Percentiles rank a stretch among this genome's conserved stretches.
These are phyloP conservation scores for Phytophthora crassamura DNA, from an alignment of 352 stramenopile species.

Conservation along the genomic window DNA sequence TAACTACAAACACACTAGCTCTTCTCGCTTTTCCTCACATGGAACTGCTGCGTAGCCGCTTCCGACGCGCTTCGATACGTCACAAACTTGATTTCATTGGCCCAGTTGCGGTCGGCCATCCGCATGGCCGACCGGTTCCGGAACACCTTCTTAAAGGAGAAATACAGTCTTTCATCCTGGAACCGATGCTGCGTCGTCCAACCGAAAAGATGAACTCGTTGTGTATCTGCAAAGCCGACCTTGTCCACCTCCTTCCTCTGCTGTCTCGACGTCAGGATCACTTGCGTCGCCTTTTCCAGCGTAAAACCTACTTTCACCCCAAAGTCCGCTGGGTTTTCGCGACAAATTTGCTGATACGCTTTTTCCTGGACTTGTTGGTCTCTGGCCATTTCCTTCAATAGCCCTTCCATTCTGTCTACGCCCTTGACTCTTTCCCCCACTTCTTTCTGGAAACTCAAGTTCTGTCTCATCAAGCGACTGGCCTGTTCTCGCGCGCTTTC, in stretches of 20 bases:
- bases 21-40: constrained; percentile 18
- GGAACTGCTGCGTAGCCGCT: constrained; percentile 43
- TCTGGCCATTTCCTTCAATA: constrained; percentile 54
- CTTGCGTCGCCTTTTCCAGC: constrained; percentile 38
- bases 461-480: constrained; percentile 50
- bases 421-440: constrained; percentile 55
- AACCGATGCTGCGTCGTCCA: constrained; percentile 55
- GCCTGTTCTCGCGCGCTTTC: constrained; percentile 43
- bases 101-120: constrained; percentile 54
- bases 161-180: constrained; percentile 46
- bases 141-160: constrained; percentile 59
- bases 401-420: constrained; percentile 63
- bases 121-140: constrained; percentile 38
- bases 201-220: constrained; percentile 50
- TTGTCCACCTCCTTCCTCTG: constrained; percentile 43
- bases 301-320: constrained; percentile 24
- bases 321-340: constrained; percentile 20
- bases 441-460: constrained; percentile 53
- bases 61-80: constrained; percentile 48
- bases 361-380: constrained; percentile 34
- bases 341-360: constrained; percentile 34
- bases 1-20: neutral
- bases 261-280: constrained; percentile 53
- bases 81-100: constrained; percentile 47
- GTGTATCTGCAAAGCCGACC: constrained; percentile 38